Evolutionary conservation across 2,329 filamentous ascomycete species (phyloP).

Genomic region (Claviceps cyperi): DNA sequence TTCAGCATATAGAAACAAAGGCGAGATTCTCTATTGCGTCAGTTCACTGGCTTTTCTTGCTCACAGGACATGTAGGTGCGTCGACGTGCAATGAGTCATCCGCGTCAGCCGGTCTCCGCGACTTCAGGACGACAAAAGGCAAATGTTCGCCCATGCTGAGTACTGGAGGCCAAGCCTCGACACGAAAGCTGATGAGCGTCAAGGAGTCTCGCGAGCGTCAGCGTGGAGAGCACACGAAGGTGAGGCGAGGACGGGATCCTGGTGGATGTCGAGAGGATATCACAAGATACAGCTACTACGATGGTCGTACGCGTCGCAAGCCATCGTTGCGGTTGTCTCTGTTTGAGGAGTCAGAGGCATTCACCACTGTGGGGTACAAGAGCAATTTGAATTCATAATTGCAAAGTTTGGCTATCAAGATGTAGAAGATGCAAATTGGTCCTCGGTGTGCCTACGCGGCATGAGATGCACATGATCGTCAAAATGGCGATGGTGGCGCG

Average conservation of each 20-base stretch:
- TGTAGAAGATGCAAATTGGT: too few relatives aligned
- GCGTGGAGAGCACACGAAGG: neutral
- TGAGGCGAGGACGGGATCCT: neutral
- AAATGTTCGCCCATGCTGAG: conserved; percentile 26
- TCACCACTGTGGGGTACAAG: too few relatives aligned
- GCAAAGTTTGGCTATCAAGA: too few relatives aligned
- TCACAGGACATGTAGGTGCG: conserved; percentile 29
- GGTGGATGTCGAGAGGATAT: neutral
- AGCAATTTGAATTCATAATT: too few relatives aligned
- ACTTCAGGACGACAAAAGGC: conserved; percentile 39
- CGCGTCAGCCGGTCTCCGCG: conserved; percentile 30
- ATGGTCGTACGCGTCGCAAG: neutral
- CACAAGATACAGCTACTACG: neutral
- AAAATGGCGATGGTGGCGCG: too few relatives aligned
- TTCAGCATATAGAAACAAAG: neutral
- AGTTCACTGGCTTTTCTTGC: neutral
- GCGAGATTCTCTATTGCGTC: neutral
- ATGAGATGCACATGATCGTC: too few relatives aligned
- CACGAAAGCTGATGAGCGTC: too few relatives aligned
- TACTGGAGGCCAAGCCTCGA: neutral
- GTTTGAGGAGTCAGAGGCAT: too few relatives aligned
- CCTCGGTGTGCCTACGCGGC: too few relatives aligned
- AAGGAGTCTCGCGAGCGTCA: neutral
- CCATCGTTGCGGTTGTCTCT: neutral
- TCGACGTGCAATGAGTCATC: conserved; percentile 33